Conservation (phyloP, 2,329 filamentous ascomycete species). For the Aspergillus texensis region DNA sequence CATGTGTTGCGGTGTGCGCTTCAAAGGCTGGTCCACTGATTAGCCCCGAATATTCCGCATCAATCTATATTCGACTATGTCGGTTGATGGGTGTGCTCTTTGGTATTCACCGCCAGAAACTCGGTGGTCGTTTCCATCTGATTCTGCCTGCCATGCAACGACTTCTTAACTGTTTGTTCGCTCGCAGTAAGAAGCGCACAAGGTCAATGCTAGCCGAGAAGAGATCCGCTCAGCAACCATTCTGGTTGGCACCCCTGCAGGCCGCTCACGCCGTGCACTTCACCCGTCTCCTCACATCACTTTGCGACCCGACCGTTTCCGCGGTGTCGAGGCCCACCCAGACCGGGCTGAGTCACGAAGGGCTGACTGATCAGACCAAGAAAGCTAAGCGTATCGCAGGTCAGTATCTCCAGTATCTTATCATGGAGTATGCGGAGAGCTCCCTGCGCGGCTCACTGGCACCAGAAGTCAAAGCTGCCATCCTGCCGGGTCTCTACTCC, state of each 20-base stretch:
- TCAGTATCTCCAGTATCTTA: constrained; percentile 59
- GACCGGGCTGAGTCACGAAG: constrained; percentile 41
- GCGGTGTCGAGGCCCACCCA: constrained; percentile 48
- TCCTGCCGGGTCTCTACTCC: constrained; percentile 56
- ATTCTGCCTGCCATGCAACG: constrained; percentile 58
- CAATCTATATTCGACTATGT: constrained; percentile 59
- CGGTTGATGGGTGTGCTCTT: constrained; percentile 56
- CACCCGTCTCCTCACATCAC: constrained; percentile 59
- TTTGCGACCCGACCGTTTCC: constrained; percentile 64
- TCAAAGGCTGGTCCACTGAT: constrained; percentile 40
- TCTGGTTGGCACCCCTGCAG: constrained; percentile 40
- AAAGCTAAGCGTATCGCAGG: constrained; percentile 61
- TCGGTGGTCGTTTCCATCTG: constrained; percentile 64
- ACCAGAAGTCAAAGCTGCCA: constrained; percentile 55
- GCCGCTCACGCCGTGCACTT: constrained; percentile 53
- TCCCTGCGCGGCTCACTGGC: constrained; percentile 54
- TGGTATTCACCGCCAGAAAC: constrained; percentile 59
- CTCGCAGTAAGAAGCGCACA: constrained; percentile 42
- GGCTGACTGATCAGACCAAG: constrained; percentile 62
- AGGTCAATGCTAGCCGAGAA: constrained; percentile 30
- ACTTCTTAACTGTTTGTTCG: constrained; percentile 60
- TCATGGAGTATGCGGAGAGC: constrained; percentile 59
- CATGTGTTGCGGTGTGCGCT: constrained; percentile 38
- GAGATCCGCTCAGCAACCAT: constrained; percentile 28
- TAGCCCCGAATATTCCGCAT: constrained; percentile 34